Conservation (phyloP, 2,329 filamentous ascomycete species). For the Thermothelomyces thermophilus region DNA sequence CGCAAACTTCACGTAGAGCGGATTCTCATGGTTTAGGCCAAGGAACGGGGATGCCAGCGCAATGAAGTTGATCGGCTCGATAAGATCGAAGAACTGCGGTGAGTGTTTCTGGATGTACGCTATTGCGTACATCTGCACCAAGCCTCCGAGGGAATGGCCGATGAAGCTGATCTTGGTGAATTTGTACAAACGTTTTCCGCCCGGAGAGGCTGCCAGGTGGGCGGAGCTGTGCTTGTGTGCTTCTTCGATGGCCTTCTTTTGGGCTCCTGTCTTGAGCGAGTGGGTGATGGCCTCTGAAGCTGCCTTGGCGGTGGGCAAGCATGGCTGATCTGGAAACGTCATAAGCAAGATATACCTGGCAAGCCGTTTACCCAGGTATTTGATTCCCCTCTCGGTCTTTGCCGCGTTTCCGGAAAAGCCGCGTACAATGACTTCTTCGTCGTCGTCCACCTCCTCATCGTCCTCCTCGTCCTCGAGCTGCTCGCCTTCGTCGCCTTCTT, state of each 20-base stretch:
- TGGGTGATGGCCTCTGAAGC: slow-evolving; percentile 38
- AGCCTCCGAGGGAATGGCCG: slow-evolving; percentile 81
- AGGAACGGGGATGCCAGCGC: slow-evolving; percentile 80
- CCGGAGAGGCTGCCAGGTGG: slow-evolving; percentile 31
- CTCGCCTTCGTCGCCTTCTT: slow-evolving; percentile 19
- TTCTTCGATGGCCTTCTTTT: slow-evolving; percentile 33
- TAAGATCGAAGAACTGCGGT: slow-evolving; percentile 78
- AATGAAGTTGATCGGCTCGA: slow-evolving; percentile 86
- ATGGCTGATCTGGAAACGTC: slow-evolving; percentile 92
- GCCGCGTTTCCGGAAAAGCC: slow-evolving; percentile 87
- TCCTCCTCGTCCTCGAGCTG: slow-evolving; percentile 41
- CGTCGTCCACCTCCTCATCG: slow-evolving; percentile 52
- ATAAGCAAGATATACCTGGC: slow-evolving; percentile 84
- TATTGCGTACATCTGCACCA: slow-evolving; percentile 89
- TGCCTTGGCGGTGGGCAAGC: slow-evolving; percentile 57
- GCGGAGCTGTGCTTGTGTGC: slow-evolving; percentile 47
- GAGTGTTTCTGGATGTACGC: slow-evolving; percentile 97
- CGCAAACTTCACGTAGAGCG: slow-evolving; percentile 93
- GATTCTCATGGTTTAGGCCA: slow-evolving; percentile 94
- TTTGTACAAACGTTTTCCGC: slow-evolving; percentile 57
- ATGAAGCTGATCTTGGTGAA: slow-evolving; percentile 95
- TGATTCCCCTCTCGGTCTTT: slow-evolving; percentile 89
- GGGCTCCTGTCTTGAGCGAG: slow-evolving; percentile 34
- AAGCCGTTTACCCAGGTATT: slow-evolving; percentile 90
- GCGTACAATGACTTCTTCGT: slow-evolving; percentile 81